phyloP scores from a whole-genome alignment of 2,329 filamentous ascomycete species.

The Colletotrichum endophyticum region DNA sequence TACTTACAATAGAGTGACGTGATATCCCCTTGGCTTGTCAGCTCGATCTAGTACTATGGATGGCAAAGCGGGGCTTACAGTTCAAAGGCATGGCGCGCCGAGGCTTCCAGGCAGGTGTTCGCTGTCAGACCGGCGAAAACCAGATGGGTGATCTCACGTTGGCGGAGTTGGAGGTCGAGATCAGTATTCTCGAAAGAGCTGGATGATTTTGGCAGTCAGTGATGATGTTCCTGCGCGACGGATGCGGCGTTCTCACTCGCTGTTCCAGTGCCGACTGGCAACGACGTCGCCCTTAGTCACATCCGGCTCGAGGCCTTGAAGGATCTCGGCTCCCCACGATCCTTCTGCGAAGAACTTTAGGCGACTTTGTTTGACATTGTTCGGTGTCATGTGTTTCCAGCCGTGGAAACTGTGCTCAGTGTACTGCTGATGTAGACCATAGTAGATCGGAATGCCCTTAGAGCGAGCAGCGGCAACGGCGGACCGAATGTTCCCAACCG shows the following conservation, averaged over 20 bases:
- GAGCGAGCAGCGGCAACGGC: not conserved
- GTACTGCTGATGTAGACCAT: rapidly evolving
- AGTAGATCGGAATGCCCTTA: not conserved
- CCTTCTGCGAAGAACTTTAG: not conserved
- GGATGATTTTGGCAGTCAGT: not conserved
- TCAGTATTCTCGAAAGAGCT: not conserved
- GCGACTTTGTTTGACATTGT: not conserved
- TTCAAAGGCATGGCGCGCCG: not conserved
- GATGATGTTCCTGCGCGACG: too few species aligned
- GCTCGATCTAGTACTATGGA: rapidly evolving
- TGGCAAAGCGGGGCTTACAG: rapidly evolving
- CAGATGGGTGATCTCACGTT: not conserved
- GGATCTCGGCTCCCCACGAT: not conserved
- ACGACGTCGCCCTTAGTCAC: not conserved
- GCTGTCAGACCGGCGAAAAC: not conserved
- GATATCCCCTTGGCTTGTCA: not conserved
- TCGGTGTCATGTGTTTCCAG: not conserved
- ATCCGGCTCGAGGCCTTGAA: not conserved
- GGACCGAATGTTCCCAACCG: not conserved
- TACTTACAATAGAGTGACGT: not conserved
- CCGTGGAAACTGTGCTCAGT: rapidly evolving
- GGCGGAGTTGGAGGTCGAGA: not conserved
- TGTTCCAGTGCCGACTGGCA: not conserved
- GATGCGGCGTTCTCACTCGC: not conserved
- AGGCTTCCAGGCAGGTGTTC: not conserved